phyloP scores from a whole-genome alignment of 2,329 filamentous ascomycete species.

The Cordyceps fumosorosea region DNA sequence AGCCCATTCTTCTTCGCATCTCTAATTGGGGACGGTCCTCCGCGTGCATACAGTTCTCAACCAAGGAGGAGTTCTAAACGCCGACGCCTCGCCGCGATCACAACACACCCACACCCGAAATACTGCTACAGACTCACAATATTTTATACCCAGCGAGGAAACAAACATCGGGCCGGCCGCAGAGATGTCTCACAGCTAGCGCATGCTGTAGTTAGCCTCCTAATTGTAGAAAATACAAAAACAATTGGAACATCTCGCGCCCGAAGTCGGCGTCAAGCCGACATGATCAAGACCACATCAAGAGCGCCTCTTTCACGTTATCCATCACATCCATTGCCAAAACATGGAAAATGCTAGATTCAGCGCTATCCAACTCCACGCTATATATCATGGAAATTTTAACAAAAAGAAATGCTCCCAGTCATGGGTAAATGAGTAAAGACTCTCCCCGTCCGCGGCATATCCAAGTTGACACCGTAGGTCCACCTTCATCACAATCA shows the following conservation, averaged over 20 bases:
- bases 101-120: background rate
- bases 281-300: background rate
- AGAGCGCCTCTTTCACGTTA: background rate
- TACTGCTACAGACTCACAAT: background rate
- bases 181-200: background rate
- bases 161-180: background rate
- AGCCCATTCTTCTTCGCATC: background rate
- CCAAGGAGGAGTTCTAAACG: slow-evolving; percentile 19
- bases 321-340: background rate
- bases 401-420: background rate
- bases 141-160: background rate
- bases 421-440: background rate
- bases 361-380: slow-evolving; percentile 10
- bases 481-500: background rate
- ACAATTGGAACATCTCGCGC: background rate
- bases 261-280: background rate
- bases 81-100: background rate
- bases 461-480: background rate
- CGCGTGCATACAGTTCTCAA: slow-evolving; percentile 16
- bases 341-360: background rate
- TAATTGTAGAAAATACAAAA: background rate
- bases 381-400: slow-evolving; percentile 4
- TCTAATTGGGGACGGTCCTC: background rate
- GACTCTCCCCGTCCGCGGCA: background rate
- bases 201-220: background rate